Percentiles rank a stretch among this genome's conserved stretches.
phyloP scores from a whole-genome alignment of 805 yeast species.

The Starmerella asiatica region DNA sequence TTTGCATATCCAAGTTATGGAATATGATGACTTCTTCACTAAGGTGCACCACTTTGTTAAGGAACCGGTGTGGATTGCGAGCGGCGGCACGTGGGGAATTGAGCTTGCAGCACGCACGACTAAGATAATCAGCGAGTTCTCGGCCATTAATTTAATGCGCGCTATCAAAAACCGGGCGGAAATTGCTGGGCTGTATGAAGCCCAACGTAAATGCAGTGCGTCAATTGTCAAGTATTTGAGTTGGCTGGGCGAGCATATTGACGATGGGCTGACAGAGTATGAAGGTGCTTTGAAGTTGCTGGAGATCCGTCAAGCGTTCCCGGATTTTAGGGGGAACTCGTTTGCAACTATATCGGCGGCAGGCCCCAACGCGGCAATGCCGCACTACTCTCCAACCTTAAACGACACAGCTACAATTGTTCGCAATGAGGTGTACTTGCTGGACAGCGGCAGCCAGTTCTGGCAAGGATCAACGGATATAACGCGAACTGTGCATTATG shows the following conservation, averaged over 20 bases:
- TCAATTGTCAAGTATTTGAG: conserved; percentile 63
- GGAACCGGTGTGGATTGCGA: conserved; percentile 37
- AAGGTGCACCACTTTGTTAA: not conserved
- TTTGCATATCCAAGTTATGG: not conserved
- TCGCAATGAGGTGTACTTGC: conserved; percentile 53
- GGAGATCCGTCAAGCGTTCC: conserved; percentile 29
- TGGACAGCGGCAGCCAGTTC: conserved; percentile 89
- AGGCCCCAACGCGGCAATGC: conserved; percentile 64
- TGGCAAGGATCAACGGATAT: conserved; percentile 93
- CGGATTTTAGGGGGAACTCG: conserved; percentile 42
- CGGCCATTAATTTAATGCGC: conserved; percentile 56
- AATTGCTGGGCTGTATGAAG: conserved; percentile 51
- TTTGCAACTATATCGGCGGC: conserved; percentile 64
- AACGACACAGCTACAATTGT: conserved; percentile 48
- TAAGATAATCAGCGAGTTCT: conserved; percentile 32
- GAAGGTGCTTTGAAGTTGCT: conserved; percentile 44
- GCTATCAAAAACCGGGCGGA: conserved; percentile 66
- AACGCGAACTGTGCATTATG: conserved; percentile 73
- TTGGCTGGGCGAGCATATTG: conserved; percentile 62
- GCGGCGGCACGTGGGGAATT: conserved; percentile 55
- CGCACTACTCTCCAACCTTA: conserved; percentile 55
- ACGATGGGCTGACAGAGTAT: conserved; percentile 37
- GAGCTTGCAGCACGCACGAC: conserved; percentile 39
- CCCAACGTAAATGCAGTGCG: conserved; percentile 76
- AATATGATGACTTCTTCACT: conserved; percentile 8